Evolutionary conservation across 139 green algal species (phyloP), one percentile per base, ranked within the genome.

Genomic region (Chlamydomonas sp.): DNA sequence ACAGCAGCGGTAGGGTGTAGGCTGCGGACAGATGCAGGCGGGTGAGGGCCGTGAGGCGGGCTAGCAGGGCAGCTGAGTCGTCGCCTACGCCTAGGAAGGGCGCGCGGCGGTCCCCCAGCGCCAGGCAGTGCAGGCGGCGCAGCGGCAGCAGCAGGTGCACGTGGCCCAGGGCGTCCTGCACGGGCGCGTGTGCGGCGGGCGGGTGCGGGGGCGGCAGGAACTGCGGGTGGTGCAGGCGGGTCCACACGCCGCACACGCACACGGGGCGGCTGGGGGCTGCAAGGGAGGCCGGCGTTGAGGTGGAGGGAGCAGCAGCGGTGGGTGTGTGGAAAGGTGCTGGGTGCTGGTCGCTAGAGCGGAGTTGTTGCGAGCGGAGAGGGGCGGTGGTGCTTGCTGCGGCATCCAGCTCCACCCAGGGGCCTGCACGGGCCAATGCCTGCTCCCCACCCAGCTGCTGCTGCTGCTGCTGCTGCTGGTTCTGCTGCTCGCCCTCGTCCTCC

Each of bases 21-120:
- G 63, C 73, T 1, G 73, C 83, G 49, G 17, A 20, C 15, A 88
- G n/a, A 31, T 88, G 83, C 31, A 87, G 83, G 49, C 76, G 76
- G 2, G 72, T 88, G 12, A 88, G 83, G 63, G 31, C 57, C 2
- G n/a, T 9, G 2, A 88, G 83, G 4, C 3, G 15, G 1, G 83
- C 49, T 74, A 88, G 83, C 60, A 79, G 17, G 20, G 62, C 83
- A 10, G 73, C 83, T 5, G 63, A 31, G 73, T 82, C 83, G 31
- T 88, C 73, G 1, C 73, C 73, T 31, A 88, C 14, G 57, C 83
- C 83, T 1, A 88, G 83, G 62, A 82, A 68, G 7, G 83, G 76
- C 74, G 17, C 60, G 15, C 74, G 58, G 6, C 62, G 73, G 31
- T 69, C 60, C 31, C 83, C 83, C 63, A 88, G 74, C 8, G 83